Evolutionary conservation across 129 eudicot genomes (phyloP).

Genomic region (Ambrosia artemisiifolia): DNA sequence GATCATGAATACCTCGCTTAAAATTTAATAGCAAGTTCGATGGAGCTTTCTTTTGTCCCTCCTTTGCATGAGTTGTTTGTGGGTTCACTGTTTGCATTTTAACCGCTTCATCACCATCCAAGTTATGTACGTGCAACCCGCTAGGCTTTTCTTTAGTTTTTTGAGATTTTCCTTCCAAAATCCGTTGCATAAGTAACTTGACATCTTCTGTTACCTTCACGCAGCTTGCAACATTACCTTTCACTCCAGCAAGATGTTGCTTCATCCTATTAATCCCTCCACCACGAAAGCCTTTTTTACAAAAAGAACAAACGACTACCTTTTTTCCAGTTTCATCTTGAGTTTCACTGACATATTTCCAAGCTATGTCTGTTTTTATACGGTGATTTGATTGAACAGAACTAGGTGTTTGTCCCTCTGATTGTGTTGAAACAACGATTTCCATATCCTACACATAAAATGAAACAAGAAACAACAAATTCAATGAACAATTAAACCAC

Average conservation of each 20-base stretch:
- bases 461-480: slow-evolving; percentile 2
- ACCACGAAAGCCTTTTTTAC: slow-evolving; percentile 8
- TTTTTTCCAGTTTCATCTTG: slow-evolving; percentile 7
- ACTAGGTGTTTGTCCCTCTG: background rate
- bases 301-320: background rate
- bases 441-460: slow-evolving; percentile 1
- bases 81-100: background rate
- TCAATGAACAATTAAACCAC: background rate
- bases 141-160: background rate
- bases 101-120: background rate
- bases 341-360: background rate
- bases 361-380: background rate
- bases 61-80: background rate
- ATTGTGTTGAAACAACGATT: background rate
- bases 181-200: slow-evolving; percentile 2
- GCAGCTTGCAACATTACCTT: slow-evolving; percentile 6
- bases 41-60: background rate
- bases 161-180: background rate
- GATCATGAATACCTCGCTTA: background rate
- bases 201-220: slow-evolving; percentile 1
- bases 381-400: background rate
- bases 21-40: background rate
- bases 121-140: background rate
- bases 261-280: slow-evolving; percentile 9
- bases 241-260: slow-evolving; percentile 9